Percentiles rank a stretch among this genome's conserved stretches.
Evolutionary conservation across 441 rosid genomes (phyloP).

Genomic region (Eruca vesicaria): DNA sequence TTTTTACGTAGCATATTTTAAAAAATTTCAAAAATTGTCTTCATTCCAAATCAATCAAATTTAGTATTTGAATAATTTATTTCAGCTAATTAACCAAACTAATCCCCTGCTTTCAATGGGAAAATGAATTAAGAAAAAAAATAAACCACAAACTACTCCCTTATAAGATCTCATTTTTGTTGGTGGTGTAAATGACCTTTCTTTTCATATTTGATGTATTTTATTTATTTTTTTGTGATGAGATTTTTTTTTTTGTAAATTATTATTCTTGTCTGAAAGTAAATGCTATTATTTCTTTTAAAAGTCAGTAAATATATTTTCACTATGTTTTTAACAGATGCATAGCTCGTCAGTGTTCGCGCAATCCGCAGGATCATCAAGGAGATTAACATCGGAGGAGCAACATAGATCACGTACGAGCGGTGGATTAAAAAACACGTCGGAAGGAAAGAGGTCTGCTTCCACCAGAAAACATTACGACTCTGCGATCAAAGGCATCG

Average conservation of each 20-base stretch:
- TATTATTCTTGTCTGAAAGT: background rate
- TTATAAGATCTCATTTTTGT: background rate
- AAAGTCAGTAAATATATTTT: background rate
- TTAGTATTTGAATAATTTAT: background rate
- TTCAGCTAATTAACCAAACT: background rate
- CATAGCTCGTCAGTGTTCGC: constrained; percentile 57
- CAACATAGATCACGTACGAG: constrained; percentile 33
- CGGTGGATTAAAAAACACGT: constrained; percentile 35
- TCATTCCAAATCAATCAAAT: background rate
- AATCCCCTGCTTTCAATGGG: background rate
- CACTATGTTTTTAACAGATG: constrained; percentile 41
- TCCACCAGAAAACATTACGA: constrained; percentile 71
- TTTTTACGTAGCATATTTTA: background rate
- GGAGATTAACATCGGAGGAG: constrained; percentile 37
- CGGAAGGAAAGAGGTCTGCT: constrained; percentile 54
- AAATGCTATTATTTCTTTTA: background rate
- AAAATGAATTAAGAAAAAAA: background rate
- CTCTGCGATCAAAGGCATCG: constrained; percentile 72
- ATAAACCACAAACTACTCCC: background rate
- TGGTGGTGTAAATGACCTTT: background rate
- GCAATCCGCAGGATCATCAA: constrained; percentile 47
- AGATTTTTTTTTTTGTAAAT: background rate
- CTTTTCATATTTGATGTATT: background rate
- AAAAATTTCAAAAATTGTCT: background rate
- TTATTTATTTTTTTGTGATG: background rate